Evolutionary conservation across 176 grass and related monocot genomes (phyloP), one percentile per base, ranked within the genome.

Genomic region (Luzula sylvatica): DNA sequence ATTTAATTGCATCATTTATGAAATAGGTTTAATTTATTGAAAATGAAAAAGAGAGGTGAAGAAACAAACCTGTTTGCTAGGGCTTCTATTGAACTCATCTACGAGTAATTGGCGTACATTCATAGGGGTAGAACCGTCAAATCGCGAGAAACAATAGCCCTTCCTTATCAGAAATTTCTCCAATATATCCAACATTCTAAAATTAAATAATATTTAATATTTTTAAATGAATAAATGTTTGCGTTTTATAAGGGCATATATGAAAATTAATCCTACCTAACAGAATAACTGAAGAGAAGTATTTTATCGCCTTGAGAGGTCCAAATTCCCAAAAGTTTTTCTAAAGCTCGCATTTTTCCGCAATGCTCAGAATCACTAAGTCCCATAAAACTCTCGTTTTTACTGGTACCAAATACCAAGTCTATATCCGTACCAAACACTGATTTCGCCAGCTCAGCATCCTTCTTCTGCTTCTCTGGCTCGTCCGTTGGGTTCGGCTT

Each of bases 251-350:
- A 35, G 30, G 30, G 0, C 30, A 35, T 35, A 35, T 35, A 35
- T 35, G 30, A 26, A 53, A 35, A 35, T 35, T 35, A 35, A 7
- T 35, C 9, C 32, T 43, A 95, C 89, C 89, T 88, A 76, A 95
- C 90, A 71, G 90, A 95, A 62, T 88, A 88, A 65, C 90, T 95
- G 73, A 95, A 95, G 42, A 95, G 70, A 69, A 95, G 90, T 76
- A 86, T 86, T 66, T 88, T 88, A 58, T 95, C 90, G 23, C 90
- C 84, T 39, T 85, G 74, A 13, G 66, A 53, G 48, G 66, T 76
- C 90, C 90, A 95, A 32, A 80, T 13, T 52, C 74, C 70, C 39
- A 95, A 53, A 49, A 95, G 63, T 61, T 79, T 86, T 52, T 95
- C 83, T 52, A 95, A 64, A 38, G 90, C 74, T 46, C 67, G 66